Conservation (phyloP, 345 rosid genomes). For the Eucalyptus guilfoylei region DNA sequence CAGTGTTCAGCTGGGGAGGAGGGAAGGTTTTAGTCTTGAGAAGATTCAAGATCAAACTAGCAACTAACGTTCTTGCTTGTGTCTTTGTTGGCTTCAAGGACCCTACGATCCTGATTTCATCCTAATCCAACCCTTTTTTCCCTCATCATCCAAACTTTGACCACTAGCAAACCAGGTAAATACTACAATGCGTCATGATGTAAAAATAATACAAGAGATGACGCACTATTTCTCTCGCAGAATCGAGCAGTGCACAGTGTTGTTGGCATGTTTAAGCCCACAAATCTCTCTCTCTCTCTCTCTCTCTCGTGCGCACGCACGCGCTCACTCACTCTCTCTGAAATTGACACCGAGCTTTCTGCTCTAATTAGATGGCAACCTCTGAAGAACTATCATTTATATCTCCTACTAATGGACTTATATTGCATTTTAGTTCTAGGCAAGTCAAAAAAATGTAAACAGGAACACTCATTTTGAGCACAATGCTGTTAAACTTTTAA, state of each 20-base stretch:
- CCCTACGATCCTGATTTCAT: conserved; percentile 10
- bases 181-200: neutral
- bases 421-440: neutral
- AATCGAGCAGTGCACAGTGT: too few species aligned
- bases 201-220: neutral
- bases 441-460: neutral
- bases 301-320: too few species aligned
- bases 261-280: too few species aligned
- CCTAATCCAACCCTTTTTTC: neutral
- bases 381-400: neutral
- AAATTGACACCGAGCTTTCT: neutral
- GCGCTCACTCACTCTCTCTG: too few species aligned
- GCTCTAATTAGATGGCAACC: neutral
- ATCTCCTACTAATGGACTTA: neutral
- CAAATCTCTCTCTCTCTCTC: too few species aligned
- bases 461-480: neutral
- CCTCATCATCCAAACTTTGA: neutral
- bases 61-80: conserved; percentile 22
- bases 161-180: neutral
- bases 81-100: conserved; percentile 7
- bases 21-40: conserved; percentile 20
- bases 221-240: neutral
- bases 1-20: conserved; percentile 29
- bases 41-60: conserved; percentile 31
- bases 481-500: neutral